A percentile compares a stretch with the other conserved stretches of the same genome.
These are phyloP conservation scores for Ceratobasidium sp. DNA, from an alignment of 1,284 basidiomycete species.

Conservation along the genomic window DNA sequence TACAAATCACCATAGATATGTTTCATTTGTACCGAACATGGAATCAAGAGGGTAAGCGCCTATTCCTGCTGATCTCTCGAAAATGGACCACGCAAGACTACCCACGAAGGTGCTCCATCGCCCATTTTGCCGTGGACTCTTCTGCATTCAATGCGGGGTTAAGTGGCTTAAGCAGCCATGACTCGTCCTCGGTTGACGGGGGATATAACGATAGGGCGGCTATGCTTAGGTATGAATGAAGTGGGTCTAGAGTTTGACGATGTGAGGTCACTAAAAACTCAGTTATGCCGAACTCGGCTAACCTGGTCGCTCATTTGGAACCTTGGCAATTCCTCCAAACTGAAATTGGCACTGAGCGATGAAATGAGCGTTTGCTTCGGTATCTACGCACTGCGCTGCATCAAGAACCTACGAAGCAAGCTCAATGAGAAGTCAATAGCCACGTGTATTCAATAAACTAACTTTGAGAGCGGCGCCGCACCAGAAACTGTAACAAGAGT, in stretches of 20 bases:
- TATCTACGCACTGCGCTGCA: constrained; percentile 62
- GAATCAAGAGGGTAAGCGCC: too few species aligned
- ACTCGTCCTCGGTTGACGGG: constrained; percentile 50
- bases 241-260: constrained; percentile 67
- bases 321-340: constrained; percentile 85
- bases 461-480: constrained; percentile 80
- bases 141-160: constrained; percentile 76
- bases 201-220: constrained; percentile 77
- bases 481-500: constrained; percentile 97
- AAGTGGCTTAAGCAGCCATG: constrained; percentile 64
- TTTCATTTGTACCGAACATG: neutral
- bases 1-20: neutral
- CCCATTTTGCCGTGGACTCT: constrained; percentile 67
- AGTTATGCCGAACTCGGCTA: constrained; percentile 40
- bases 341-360: constrained; percentile 79
- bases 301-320: constrained; percentile 79
- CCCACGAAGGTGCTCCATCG: constrained; percentile 57
- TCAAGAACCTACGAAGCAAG: constrained; percentile 64
- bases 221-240: constrained; percentile 87
- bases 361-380: constrained; percentile 63
- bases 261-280: neutral
- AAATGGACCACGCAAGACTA: constrained; percentile 13
- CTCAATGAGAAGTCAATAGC: neutral
- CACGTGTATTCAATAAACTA: constrained; percentile 43
- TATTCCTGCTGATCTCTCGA: neutral